Evolutionary conservation across 768 basidiomycete species (phyloP).

Genomic region (Boletellus ananas): DNA sequence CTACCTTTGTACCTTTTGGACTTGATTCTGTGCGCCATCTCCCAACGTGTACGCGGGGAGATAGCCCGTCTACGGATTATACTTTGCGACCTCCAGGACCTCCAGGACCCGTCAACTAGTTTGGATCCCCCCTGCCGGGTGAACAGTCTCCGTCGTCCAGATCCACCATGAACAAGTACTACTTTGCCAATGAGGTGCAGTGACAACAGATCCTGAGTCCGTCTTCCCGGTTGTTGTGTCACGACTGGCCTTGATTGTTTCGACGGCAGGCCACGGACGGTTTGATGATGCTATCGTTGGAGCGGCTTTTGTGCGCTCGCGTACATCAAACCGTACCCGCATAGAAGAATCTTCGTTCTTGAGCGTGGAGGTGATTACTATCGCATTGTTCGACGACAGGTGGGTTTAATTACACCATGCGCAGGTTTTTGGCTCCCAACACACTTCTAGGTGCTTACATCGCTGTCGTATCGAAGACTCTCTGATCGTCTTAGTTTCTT

Average conservation of each 20-base stretch:
- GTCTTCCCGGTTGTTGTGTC: background rate
- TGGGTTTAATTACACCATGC: too few species aligned
- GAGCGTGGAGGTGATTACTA: constrained; percentile 10
- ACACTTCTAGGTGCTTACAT: constrained; percentile 5
- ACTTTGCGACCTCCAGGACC: too few species aligned
- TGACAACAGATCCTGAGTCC: constrained; percentile 4
- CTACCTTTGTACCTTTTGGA: too few species aligned
- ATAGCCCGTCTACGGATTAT: too few species aligned
- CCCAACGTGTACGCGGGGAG: too few species aligned
- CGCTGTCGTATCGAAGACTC: background rate
- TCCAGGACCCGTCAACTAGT: background rate
- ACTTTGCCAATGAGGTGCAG: constrained; percentile 1
- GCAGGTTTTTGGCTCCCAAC: constrained; percentile 7
- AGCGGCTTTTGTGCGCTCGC: constrained; percentile 17
- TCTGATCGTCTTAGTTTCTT: background rate
- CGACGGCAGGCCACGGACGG: background rate
- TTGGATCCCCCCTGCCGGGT: constrained; percentile 5
- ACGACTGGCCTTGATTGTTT: background rate
- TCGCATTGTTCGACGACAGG: too few species aligned
- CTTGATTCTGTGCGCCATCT: too few species aligned
- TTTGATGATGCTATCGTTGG: constrained; percentile 11
- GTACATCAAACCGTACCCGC: constrained; percentile 11
- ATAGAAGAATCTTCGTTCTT: constrained; percentile 13
- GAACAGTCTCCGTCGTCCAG: constrained; percentile 1
- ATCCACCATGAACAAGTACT: constrained; percentile 1